Percentiles rank a stretch among this genome's conserved stretches.
phyloP scores from a whole-genome alignment of 192 early-diverging fungal genomes.

The Phycomyces blakesleeanus region DNA sequence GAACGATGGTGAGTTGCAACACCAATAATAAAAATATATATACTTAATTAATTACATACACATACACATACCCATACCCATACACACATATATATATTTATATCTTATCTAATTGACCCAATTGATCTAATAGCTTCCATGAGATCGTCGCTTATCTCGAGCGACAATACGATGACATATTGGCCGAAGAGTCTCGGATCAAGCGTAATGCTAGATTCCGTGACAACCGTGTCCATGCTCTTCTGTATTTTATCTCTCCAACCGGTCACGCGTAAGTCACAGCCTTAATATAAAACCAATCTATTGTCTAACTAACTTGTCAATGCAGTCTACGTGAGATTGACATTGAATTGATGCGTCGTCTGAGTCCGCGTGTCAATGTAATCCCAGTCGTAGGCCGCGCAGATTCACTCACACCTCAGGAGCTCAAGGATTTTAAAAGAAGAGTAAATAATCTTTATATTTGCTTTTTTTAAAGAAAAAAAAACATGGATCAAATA shows the following conservation, averaged over 20 bases:
- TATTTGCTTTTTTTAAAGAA: too few relatives aligned
- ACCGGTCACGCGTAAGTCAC: conserved; percentile 82
- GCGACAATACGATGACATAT: conserved; percentile 88
- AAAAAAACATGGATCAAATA: too few relatives aligned
- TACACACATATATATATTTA: too few relatives aligned
- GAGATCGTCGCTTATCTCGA: conserved; percentile 94
- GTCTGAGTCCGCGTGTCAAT: conserved; percentile 88
- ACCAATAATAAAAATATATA: too few relatives aligned
- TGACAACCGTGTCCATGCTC: conserved; percentile 94
- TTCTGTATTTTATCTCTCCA: conserved; percentile 97
- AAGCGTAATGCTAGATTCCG: conserved; percentile 85
- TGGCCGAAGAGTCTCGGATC: conserved; percentile 85
- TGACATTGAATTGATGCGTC: conserved; percentile 91
- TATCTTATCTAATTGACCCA: too few relatives aligned
- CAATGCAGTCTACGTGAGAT: conserved; percentile 77
- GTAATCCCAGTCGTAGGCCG: conserved; percentile 94
- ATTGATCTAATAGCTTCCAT: conserved; percentile 63
- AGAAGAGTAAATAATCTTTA: conserved; percentile 59
- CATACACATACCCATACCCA: too few relatives aligned
- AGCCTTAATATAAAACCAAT: too few relatives aligned
- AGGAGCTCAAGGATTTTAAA: conserved; percentile 86
- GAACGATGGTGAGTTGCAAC: conserved; percentile 70
- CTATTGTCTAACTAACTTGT: neutral
- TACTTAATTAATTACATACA: too few relatives aligned
- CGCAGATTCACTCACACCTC: conserved; percentile 86